Base-by-base conservation (phyloP, 2,329 filamentous ascomycete species). In the Immersiporthe knoxdaviesiana region DNA sequence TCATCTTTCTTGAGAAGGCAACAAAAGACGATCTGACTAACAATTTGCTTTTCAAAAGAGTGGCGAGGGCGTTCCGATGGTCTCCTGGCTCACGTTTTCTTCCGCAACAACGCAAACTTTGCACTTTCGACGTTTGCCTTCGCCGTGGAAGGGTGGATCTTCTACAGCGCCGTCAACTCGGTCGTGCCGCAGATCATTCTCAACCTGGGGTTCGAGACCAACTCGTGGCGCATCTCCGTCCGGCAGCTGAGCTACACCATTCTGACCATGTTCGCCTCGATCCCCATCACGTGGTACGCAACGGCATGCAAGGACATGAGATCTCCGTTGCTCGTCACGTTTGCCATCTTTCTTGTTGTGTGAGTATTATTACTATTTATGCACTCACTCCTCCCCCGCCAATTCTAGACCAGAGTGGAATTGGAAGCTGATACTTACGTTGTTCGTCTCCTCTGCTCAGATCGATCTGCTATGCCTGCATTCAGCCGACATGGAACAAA, bases 131-230 rank as follows among this genome's bases (percentile, higher is more conserved):
- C 84, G 12, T 86, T 87, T 73, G 85, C 85, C 4, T 87, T 87
- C 70, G 82, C 83, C 3, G 83, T 87, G 44, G 85, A 88, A 76
- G 85, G 85, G 18, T 88, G 85, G 85, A 85, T 88, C 67, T 88
- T 86, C 74, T 86, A 85, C 76, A 82, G 80, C 67, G 84, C 84
- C 1, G 83, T 86, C 69, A 85, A 85, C 75, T 81, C 81, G 30
- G 77, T 85, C 63, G 83, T 83, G 1, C 83, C 84, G 1, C 81
- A 84, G 67, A 81, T 86, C 62, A 77, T 82, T 2, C 78, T 85
- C 3, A 79, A 85, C 69, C 78, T 86, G 5, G 84, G 84, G 5
- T 86, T 84, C 68, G 79, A 84, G 71, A 78, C 77, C 14, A 76
- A 81, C 63, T 73, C 83, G 0, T 86, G 83, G 83, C 72, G 71